Percentiles rank a stretch among this genome's conserved stretches.
phyloP scores from a whole-genome alignment of 345 rosid species.

The Aquilaria sinensis region DNA sequence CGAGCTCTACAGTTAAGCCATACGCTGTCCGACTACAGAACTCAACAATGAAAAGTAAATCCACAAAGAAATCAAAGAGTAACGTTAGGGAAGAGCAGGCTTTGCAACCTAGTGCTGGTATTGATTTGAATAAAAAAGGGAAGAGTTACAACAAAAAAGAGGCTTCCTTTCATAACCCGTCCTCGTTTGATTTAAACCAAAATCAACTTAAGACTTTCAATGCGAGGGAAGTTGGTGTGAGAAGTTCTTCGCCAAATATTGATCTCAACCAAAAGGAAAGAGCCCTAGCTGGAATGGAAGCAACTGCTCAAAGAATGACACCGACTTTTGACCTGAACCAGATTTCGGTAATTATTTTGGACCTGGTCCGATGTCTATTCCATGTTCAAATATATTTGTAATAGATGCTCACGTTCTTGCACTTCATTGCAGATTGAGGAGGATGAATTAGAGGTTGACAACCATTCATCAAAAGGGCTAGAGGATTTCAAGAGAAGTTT shows the following conservation, averaged over 20 bases:
- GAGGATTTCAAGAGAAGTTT: constrained; percentile 37
- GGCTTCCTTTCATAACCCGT: constrained; percentile 10
- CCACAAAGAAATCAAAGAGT: constrained; percentile 22
- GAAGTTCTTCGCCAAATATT: constrained; percentile 10
- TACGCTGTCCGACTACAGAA: constrained; percentile 17
- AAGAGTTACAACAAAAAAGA: constrained; percentile 25
- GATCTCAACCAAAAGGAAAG: constrained; percentile 37
- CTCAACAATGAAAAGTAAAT: constrained; percentile 14
- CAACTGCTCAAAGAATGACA: constrained; percentile 20
- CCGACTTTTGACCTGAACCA: constrained; percentile 76
- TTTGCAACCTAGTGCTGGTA: constrained; percentile 1
- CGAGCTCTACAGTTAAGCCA: constrained; percentile 8
- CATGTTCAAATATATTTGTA: background rate
- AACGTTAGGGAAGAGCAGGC: constrained; percentile 17
- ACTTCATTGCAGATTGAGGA: constrained; percentile 57
- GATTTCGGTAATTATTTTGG: constrained; percentile 54
- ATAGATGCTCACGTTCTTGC: constrained; percentile 3
- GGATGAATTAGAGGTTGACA: constrained; percentile 45
- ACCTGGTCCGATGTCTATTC: background rate
- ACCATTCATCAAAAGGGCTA: constrained; percentile 23
- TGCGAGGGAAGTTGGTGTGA: constrained; percentile 22
- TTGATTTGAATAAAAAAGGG: constrained; percentile 19
- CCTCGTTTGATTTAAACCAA: constrained; percentile 25
- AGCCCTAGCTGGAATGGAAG: constrained; percentile 33
- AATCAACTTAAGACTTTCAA: constrained; percentile 17